These are phyloP conservation scores for Mycena amicta DNA, from an alignment of 768 basidiomycete species.

Conservation along the genomic window DNA sequence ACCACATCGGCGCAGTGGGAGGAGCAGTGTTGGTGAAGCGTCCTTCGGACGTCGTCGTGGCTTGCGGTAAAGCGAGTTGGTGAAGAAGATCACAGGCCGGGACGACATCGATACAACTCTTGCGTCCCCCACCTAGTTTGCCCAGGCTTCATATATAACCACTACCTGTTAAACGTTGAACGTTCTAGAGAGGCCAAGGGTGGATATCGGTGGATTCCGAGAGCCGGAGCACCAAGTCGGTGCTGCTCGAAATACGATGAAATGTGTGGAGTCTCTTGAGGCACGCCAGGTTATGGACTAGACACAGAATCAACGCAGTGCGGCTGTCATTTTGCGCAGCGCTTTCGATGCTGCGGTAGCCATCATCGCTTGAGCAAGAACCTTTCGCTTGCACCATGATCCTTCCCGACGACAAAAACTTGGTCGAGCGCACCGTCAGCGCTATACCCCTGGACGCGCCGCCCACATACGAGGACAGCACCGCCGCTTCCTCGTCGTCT, in stretches of 20 bases:
- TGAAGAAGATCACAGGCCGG: not conserved
- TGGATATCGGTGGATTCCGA: not conserved
- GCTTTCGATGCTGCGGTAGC: no score
- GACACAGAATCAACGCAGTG: no score
- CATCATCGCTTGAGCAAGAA: no score
- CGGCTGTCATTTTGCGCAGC: no score
- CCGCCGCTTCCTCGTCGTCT: not conserved
- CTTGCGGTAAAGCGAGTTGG: not conserved
- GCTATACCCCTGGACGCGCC: constrained; percentile 5
- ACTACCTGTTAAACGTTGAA: not conserved
- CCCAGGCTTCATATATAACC: not conserved
- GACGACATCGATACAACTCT: not conserved
- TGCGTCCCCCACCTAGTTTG: not conserved
- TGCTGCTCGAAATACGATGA: no score
- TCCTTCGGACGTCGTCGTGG: not conserved
- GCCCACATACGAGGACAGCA: constrained; percentile 17
- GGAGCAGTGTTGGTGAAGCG: not conserved
- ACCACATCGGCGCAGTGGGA: not conserved
- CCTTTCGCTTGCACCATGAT: constrained; percentile 9
- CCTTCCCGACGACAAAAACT: constrained; percentile 4
- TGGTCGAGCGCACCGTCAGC: not conserved
- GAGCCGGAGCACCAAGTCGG: not conserved
- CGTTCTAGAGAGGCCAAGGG: not conserved
- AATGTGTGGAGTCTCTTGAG: no score
- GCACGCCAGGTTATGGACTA: no score